A percentile compares a stretch with the other conserved stretches of the same genome.
Evolutionary conservation across 768 basidiomycete genomes (phyloP).

Genomic region (Agaricus subrufescens): DNA sequence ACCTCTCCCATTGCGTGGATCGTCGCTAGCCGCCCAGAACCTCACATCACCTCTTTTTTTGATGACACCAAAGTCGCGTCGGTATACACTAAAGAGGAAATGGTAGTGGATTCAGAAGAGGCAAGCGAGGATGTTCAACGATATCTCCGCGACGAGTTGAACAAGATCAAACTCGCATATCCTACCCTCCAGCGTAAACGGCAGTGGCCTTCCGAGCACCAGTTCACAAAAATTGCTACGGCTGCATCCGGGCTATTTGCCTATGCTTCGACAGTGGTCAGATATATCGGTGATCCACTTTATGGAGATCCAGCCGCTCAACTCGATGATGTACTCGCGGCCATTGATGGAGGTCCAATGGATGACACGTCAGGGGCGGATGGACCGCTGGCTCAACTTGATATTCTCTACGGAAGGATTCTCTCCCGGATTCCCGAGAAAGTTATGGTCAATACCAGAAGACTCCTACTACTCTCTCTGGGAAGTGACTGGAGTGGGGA

Average conservation of each 20-base stretch:
- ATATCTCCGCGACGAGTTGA: slow-evolving; percentile 3
- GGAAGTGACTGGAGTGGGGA: no score
- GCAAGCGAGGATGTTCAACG: slow-evolving; percentile 14
- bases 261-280: slow-evolving; percentile 18
- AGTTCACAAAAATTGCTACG: slow-evolving; percentile 10
- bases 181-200: not conserved
- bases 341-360: not conserved
- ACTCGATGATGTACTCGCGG: not conserved
- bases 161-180: slow-evolving; percentile 4
- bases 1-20: no score
- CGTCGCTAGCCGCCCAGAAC: no score
- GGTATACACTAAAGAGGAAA: not conserved
- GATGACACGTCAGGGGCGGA: not conserved
- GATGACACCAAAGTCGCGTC: not conserved
- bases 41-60: slow-evolving; percentile 6
- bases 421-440: not conserved
- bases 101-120: slow-evolving; percentile 7
- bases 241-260: slow-evolving; percentile 7
- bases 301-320: not conserved
- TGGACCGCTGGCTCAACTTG: not conserved
- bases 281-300: slow-evolving; percentile 14
- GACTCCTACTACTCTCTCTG: no score
- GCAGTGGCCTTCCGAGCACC: slow-evolving; percentile 15
- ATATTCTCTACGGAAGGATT: not conserved
- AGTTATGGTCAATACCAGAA: no score